Evolutionary conservation across 116 monocot genomes (phyloP).

Genomic region (Trichopus zeylanicus): DNA sequence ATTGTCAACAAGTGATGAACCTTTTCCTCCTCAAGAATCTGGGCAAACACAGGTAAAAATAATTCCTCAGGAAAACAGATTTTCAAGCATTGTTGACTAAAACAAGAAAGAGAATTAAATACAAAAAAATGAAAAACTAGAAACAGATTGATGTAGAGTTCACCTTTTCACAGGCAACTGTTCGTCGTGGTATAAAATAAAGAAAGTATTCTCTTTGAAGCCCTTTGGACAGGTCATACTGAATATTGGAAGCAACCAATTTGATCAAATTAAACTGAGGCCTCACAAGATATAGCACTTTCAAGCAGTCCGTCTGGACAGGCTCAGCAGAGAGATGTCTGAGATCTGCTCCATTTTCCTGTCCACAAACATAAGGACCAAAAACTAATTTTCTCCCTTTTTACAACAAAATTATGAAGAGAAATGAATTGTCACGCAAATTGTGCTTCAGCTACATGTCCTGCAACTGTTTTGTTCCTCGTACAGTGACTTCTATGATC

Average conservation of each 20-base stretch:
- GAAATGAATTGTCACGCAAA: no score
- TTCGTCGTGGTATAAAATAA: slow-evolving; percentile 95
- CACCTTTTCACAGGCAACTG: slow-evolving; percentile 96
- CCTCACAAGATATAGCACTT: slow-evolving; percentile 73
- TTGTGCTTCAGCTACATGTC: no score
- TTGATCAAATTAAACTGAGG: slow-evolving; percentile 71
- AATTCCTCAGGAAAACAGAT: not conserved
- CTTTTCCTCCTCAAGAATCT: slow-evolving; percentile 90
- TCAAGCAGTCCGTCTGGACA: slow-evolving; percentile 79
- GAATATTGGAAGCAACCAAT: slow-evolving; percentile 69
- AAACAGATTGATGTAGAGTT: not conserved
- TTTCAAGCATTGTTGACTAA: not conserved
- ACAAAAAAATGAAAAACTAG: not conserved
- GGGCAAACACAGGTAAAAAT: slow-evolving; percentile 7
- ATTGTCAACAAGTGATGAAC: slow-evolving; percentile 72
- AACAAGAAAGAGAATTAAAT: not conserved
- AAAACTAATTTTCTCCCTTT: not conserved
- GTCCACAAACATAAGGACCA: slow-evolving; percentile 13
- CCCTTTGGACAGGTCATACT: slow-evolving; percentile 71
- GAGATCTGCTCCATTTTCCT: slow-evolving; percentile 85
- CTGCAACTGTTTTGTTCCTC: no score
- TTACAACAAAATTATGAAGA: no score
- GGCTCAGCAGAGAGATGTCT: slow-evolving; percentile 68
- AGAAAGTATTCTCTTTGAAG: slow-evolving; percentile 79
- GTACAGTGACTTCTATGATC: no score